Conservation (phyloP, 2,329 filamentous ascomycete species). For the Penicillium hesseltinei region DNA sequence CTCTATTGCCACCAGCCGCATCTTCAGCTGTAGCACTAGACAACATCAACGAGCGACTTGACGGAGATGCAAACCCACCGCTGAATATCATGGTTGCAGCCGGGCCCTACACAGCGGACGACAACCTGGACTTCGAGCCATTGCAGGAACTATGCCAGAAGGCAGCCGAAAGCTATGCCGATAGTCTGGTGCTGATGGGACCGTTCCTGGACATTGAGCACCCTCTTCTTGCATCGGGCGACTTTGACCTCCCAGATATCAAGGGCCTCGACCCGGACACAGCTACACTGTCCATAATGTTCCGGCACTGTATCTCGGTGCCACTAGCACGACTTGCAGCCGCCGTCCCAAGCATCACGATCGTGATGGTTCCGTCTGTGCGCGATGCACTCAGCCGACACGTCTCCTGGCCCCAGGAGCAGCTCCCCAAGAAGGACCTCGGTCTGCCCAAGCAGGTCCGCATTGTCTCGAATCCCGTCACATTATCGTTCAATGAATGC, state of each 20-base stretch:
- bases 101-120: slow-evolving; percentile 88
- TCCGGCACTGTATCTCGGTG: slow-evolving; percentile 74
- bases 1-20: slow-evolving; percentile 71
- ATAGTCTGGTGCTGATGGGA: slow-evolving; percentile 75
- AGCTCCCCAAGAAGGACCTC: slow-evolving; percentile 67
- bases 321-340: slow-evolving; percentile 68
- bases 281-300: slow-evolving; percentile 76
- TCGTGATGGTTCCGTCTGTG: slow-evolving; percentile 78
- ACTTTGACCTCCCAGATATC: slow-evolving; percentile 72
- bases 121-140: slow-evolving; percentile 87
- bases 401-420: slow-evolving; percentile 81
- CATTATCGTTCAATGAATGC: slow-evolving; percentile 81
- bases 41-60: slow-evolving; percentile 66
- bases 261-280: slow-evolving; percentile 70
- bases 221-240: slow-evolving; percentile 75
- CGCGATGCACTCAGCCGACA: slow-evolving; percentile 79
- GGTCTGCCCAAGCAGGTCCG: slow-evolving; percentile 73
- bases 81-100: slow-evolving; percentile 75
- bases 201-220: slow-evolving; percentile 93
- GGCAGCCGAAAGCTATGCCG: slow-evolving; percentile 71
- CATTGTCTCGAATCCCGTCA: slow-evolving; percentile 87
- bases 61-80: slow-evolving; percentile 63
- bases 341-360: slow-evolving; percentile 72
- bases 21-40: slow-evolving; percentile 66
- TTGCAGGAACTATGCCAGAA: slow-evolving; percentile 76